A percentile compares a stretch with the other conserved stretches of the same genome.
Conservation (phyloP, 805 yeast genomes). For the Suhomyces kilbournensis region DNA sequence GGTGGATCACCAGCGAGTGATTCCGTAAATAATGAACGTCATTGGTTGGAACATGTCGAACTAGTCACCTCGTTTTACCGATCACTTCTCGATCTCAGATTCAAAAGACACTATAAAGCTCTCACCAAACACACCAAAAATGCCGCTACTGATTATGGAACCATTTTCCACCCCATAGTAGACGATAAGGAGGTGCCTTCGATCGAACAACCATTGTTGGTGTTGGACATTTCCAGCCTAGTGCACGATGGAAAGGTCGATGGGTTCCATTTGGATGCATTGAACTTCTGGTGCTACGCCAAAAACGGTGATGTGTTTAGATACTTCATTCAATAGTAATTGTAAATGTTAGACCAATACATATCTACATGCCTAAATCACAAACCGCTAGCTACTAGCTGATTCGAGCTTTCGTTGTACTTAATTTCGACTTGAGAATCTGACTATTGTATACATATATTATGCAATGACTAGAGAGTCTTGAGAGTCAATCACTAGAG, state of each 20-base stretch:
- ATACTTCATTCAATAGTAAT: constrained; percentile 16
- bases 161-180: constrained; percentile 36
- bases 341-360: neutral
- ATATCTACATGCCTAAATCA: neutral
- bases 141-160: constrained; percentile 10
- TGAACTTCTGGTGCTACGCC: constrained; percentile 36
- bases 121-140: constrained; percentile 11
- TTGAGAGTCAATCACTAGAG: neutral
- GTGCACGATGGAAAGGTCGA: constrained; percentile 36
- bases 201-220: constrained; percentile 33
- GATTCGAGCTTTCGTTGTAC: no score
- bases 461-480: neutral
- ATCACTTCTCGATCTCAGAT: constrained; percentile 33
- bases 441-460: neutral
- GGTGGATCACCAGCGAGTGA: neutral
- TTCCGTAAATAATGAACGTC: neutral
- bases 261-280: constrained; percentile 26
- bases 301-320: constrained; percentile 41
- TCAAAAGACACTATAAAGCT: constrained; percentile 30
- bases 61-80: constrained; percentile 31
- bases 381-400: no score
- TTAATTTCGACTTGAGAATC: neutral
- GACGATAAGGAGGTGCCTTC: constrained; percentile 38
- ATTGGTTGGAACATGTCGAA: constrained; percentile 17
- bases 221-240: constrained; percentile 31